A percentile compares a stretch with the other conserved stretches of the same genome.
Evolutionary conservation across 2,329 filamentous ascomycete species (phyloP).

Genomic region (Ophioceras dolichostomum): DNA sequence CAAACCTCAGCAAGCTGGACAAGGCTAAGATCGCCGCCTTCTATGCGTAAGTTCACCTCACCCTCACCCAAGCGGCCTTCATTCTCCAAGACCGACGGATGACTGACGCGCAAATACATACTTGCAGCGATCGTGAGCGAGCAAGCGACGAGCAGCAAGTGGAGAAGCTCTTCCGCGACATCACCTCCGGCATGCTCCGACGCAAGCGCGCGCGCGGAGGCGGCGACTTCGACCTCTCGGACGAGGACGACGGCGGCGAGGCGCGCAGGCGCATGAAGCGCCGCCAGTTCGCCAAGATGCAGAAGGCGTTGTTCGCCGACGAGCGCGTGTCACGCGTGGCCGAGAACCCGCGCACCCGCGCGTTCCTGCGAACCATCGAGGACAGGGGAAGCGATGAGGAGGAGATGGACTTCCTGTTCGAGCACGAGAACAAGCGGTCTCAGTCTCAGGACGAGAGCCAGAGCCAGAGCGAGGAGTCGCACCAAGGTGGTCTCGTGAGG

Average conservation of each 20-base stretch:
- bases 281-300: slow-evolving; percentile 81
- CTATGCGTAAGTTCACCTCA: slow-evolving; percentile 73
- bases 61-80: too few relatives aligned
- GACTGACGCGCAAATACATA: slow-evolving; percentile 1
- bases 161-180: slow-evolving; percentile 83
- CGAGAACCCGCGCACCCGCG: slow-evolving; percentile 75
- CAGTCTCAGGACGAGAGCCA: not conserved
- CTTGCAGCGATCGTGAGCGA: slow-evolving; percentile 66
- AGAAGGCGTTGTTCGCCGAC: slow-evolving; percentile 75
- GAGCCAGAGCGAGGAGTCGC: slow-evolving; percentile 17
- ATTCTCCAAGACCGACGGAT: slow-evolving; percentile 1
- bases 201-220: slow-evolving; percentile 72
- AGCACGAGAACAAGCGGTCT: slow-evolving; percentile 14
- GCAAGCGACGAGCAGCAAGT: slow-evolving; percentile 75
- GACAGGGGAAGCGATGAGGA: slow-evolving; percentile 68
- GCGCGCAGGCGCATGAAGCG: slow-evolving; percentile 70
- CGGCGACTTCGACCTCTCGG: slow-evolving; percentile 72
- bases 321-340: slow-evolving; percentile 87
- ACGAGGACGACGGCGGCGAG: slow-evolving; percentile 81
- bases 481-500: slow-evolving; percentile 24
- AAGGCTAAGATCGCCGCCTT: slow-evolving; percentile 74
- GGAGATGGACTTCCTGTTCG: slow-evolving; percentile 44
- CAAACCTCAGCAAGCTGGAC: slow-evolving; percentile 61
- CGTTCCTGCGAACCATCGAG: slow-evolving; percentile 83
- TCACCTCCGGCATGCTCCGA: slow-evolving; percentile 78